A percentile compares a stretch with the other conserved stretches of the same genome.
Evolutionary conservation across 257 asterid genomes (phyloP).

Genomic region (Agastache rugosa): DNA sequence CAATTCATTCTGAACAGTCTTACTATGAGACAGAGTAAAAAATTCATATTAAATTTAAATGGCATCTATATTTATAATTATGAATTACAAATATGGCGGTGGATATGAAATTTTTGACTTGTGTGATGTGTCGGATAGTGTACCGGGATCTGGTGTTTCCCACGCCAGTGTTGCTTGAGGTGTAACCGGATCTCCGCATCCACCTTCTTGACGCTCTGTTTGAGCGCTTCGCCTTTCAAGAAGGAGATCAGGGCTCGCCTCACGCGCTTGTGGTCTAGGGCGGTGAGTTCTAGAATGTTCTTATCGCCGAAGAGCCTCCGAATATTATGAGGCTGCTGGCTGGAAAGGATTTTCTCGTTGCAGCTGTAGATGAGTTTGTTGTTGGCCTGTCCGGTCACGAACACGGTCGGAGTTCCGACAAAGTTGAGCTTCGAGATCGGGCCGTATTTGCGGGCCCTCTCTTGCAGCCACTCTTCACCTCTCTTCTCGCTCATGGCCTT

Average conservation of each 20-base stretch:
- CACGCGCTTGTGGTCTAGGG: constrained; percentile 12
- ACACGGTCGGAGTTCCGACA: constrained; percentile 12
- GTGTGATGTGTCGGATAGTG: too few species aligned
- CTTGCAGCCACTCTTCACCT: constrained; percentile 20
- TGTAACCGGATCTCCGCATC: constrained; percentile 29
- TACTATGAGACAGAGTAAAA: too few species aligned
- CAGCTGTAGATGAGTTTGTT: constrained; percentile 14
- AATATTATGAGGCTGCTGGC: constrained; percentile 2
- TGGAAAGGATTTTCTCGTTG: not conserved
- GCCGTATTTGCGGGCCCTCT: constrained; percentile 22
- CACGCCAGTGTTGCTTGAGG: constrained; percentile 11
- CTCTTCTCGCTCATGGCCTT: not conserved
- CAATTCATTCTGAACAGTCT: too few species aligned
- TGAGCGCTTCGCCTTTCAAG: constrained; percentile 32
- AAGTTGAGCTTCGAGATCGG: constrained; percentile 23
- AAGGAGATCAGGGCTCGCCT: constrained; percentile 10
- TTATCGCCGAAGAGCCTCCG: constrained; percentile 5
- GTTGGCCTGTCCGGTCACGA: not conserved
- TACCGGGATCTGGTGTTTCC: not conserved
- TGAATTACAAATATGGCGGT: too few species aligned
- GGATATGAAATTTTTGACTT: too few species aligned
- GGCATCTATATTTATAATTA: too few species aligned
- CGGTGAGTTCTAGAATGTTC: not conserved
- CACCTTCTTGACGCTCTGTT: not conserved
- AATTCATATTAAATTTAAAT: too few species aligned